Conservation (phyloP, 306 rosid genomes). For the Gastrolobium bilobum region DNA sequence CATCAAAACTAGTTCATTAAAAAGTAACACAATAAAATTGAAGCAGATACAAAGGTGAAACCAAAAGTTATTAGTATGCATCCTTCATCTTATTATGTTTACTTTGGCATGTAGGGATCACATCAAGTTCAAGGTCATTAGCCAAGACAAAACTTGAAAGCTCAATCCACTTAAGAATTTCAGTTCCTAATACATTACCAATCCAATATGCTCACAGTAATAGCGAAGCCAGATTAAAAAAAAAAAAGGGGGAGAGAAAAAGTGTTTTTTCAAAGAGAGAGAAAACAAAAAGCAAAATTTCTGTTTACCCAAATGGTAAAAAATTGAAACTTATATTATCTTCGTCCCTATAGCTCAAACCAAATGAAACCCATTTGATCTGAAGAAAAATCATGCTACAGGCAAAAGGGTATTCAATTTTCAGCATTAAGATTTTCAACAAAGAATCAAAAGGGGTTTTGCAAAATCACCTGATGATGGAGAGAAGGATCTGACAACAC, state of each 20-base stretch:
- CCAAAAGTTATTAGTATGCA: no score
- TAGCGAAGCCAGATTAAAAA: not conserved
- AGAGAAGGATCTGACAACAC: conserved; percentile 41
- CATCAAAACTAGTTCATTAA: conserved; percentile 25
- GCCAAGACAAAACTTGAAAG: no score
- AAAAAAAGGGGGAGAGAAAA: not conserved
- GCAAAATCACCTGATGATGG: conserved; percentile 45
- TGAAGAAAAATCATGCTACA: conserved; percentile 27
- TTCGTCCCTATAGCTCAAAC: not conserved
- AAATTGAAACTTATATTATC: conserved; percentile 1
- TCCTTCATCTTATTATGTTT: no score
- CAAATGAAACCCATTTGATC: conserved; percentile 34
- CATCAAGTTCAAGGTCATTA: no score
- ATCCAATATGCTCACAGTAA: no score
- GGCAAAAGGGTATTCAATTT: conserved; percentile 25
- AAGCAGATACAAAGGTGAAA: no score
- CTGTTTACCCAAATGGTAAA: conserved; percentile 37
- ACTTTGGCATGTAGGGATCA: no score
- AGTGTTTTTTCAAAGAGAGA: not conserved
- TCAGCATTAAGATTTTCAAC: conserved; percentile 26
- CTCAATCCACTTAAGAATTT: no score
- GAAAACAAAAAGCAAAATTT: conserved; percentile 31
- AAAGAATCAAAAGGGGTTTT: not conserved
- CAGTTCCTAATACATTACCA: no score
- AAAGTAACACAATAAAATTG: conserved; percentile 8